Evolutionary conservation across 192 early-diverging fungal genomes (phyloP).

Genomic region (Linnemannia schmuckeri): DNA sequence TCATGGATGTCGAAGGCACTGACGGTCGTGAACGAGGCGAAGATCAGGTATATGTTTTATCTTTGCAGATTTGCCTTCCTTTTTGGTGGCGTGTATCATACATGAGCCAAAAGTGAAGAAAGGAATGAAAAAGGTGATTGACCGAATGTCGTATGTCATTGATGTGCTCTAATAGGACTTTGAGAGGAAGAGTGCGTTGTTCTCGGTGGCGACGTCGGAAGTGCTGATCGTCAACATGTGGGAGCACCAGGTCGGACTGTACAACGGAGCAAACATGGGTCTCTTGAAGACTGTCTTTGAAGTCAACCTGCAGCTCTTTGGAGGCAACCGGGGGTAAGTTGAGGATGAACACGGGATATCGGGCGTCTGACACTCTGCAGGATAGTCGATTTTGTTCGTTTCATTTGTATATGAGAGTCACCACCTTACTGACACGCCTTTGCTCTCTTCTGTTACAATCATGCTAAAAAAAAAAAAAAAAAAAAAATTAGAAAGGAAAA

Average conservation of each 20-base stretch:
- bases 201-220: constrained; percentile 94
- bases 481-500: constrained; percentile 75
- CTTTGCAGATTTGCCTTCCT: background rate
- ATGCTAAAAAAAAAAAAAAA: background rate
- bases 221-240: constrained; percentile 98
- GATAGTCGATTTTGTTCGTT: background rate
- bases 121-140: background rate
- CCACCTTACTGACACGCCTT: background rate
- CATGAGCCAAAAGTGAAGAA: background rate
- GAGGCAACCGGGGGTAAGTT: constrained; percentile 75
- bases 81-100: background rate
- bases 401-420: background rate
- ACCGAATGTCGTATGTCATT: background rate
- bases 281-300: constrained; percentile 98
- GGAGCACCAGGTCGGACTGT: constrained; percentile 98
- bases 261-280: constrained; percentile 99
- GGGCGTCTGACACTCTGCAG: no score
- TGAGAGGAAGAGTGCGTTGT: constrained; percentile 98
- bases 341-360: background rate
- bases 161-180: constrained; percentile 76
- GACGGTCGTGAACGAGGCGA: constrained; percentile 99
- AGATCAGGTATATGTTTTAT: constrained; percentile 71
- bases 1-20: constrained; percentile 99
- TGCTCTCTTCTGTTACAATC: background rate
- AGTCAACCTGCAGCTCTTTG: constrained; percentile 98